Base-by-base conservation (phyloP, 805 yeast genomes). In the Candida tammaniensis region DNA sequence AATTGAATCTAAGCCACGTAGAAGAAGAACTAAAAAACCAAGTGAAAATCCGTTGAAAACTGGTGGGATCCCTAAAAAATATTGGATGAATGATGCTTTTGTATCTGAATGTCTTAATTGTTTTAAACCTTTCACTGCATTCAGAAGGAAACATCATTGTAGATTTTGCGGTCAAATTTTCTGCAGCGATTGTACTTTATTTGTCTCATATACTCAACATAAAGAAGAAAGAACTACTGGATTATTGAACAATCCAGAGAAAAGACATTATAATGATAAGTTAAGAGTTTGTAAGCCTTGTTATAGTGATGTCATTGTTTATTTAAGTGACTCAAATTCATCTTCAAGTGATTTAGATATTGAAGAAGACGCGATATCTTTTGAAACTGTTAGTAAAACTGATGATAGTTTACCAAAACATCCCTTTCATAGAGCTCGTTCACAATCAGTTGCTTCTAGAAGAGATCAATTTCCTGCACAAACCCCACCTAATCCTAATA, bases 61-160 rank as follows among this genome's bases (percentile, higher is more conserved):
- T 26, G 74, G 74, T 24, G 79, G 82, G 1, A 68, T 82, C 4
- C 79, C 83, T 2, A 74, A 76, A 39, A 91, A 87, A 52, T 91
- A 87, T 55, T 91, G 98, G 98, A 82, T 91, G 86, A 87, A 89
- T 49, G 97, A 91, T 61, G 85, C 91, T 26, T 85, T 87, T 39
- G 95, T 95, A 0, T 75, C 81, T 7, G 93, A 87, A 42, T 91
- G 98, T 51, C 78, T 87, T 38, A 72, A 82, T 11, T 91, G 98
- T 57, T 86, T 83, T 36, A 72, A 79, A 35, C 76, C 78, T 3
- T 91, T 91, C 52, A 76, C 84, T 1, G 83, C 97, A 0, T 89
- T 88, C 60, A 66, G 96, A 54, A 69, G 98, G 46, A 84, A 86
- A 45, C 98, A 91, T 54, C 98, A 91, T 58, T 91, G 98, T 52